Evolutionary conservation across 352 stramenopile genomes (phyloP).

Genomic region (Phytophthora foliorum): DNA sequence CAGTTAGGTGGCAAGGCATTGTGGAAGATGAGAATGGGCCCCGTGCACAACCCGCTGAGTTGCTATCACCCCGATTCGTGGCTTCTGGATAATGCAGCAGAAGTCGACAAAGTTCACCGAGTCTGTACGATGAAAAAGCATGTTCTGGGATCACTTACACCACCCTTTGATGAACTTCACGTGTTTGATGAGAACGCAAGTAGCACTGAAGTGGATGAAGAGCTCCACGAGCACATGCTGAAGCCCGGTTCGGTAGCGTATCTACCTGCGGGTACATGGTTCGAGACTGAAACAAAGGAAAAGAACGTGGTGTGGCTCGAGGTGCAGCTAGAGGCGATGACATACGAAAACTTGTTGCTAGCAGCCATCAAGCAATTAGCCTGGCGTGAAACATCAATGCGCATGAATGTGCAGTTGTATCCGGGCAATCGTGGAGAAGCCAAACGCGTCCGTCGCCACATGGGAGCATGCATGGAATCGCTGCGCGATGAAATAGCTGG

Average conservation of each 20-base stretch:
- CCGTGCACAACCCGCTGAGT: slow-evolving; percentile 31
- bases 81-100: slow-evolving; percentile 14
- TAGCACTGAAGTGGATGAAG: not conserved
- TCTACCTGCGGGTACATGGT: slow-evolving; percentile 65
- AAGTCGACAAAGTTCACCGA: slow-evolving; percentile 32
- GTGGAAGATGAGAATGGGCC: slow-evolving; percentile 38
- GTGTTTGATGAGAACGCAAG: slow-evolving; percentile 38
- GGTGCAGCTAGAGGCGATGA: slow-evolving; percentile 43
- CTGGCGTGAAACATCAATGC: slow-evolving; percentile 37
- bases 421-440: slow-evolving; percentile 11
- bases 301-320: slow-evolving; percentile 51
- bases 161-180: slow-evolving; percentile 26
- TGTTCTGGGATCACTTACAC: not conserved
- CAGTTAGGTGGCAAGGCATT: slow-evolving; percentile 40
- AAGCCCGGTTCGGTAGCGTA: slow-evolving; percentile 61
- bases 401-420: slow-evolving; percentile 25
- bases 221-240: slow-evolving; percentile 20
- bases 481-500: slow-evolving; percentile 18
- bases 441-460: slow-evolving; percentile 15
- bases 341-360: slow-evolving; percentile 31
- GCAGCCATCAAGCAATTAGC: slow-evolving; percentile 46
- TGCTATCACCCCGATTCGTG: slow-evolving; percentile 41
- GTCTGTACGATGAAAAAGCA: slow-evolving; percentile 10
- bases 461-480: slow-evolving; percentile 33
- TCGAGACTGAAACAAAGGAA: slow-evolving; percentile 33